Evolutionary conservation across 352 stramenopile species (phyloP).

Genomic region (Thalassiosira exigua): DNA sequence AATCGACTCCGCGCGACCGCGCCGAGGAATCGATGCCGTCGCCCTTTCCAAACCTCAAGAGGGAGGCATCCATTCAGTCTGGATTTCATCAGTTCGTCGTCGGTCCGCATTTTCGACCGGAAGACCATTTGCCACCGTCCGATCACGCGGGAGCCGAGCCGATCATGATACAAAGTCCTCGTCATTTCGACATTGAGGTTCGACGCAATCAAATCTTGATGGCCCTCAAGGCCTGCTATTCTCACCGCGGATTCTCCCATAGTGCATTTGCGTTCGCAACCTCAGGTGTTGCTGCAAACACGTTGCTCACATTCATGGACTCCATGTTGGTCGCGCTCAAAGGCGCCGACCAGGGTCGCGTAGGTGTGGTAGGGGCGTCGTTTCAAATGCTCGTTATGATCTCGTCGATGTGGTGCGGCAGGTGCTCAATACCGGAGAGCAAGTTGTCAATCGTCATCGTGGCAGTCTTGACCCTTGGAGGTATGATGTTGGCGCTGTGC

Average conservation of each 20-base stretch:
- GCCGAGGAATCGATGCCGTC: not conserved
- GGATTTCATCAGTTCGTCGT: too few relatives aligned
- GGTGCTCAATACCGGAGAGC: too few relatives aligned
- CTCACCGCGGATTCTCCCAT: conserved; percentile 75
- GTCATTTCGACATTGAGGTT: conserved; percentile 77
- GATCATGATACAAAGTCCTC: conserved; percentile 62
- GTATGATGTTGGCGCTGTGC: too few relatives aligned
- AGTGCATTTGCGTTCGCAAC: conserved; percentile 71
- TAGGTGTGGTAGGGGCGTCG: conserved; percentile 68
- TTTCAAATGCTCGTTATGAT: conserved; percentile 82
- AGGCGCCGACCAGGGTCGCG: conserved; percentile 55
- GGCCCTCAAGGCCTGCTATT: conserved; percentile 71
- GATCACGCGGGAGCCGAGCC: conserved; percentile 69
- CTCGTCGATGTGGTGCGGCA: too few relatives aligned
- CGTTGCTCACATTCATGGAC: conserved; percentile 80
- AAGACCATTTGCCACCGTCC: conserved; percentile 13
- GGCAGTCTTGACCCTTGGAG: too few relatives aligned
- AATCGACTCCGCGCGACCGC: too few relatives aligned
- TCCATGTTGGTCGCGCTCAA: conserved; percentile 78
- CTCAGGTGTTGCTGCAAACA: conserved; percentile 81
- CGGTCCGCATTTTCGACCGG: conserved; percentile 7
- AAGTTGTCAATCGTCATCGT: too few relatives aligned
- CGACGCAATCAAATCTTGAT: conserved; percentile 73
- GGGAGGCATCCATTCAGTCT: too few relatives aligned
- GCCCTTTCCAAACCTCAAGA: not conserved